Percentiles rank a stretch among this genome's conserved stretches.
phyloP scores from a whole-genome alignment of 257 asterid species.

The Prunella vulgaris region DNA sequence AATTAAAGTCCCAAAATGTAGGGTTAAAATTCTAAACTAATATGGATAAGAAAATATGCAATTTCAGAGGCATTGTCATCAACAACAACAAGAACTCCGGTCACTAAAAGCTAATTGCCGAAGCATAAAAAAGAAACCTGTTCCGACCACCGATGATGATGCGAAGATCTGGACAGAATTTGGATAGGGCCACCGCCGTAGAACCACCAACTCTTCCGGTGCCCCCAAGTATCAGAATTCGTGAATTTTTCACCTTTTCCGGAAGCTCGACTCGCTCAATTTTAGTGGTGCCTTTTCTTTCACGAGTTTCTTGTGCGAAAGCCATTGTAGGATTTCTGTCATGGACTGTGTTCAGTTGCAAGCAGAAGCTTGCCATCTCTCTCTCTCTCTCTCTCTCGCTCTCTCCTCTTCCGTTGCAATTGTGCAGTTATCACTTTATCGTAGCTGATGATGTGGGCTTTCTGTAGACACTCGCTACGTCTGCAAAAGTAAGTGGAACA shows the following conservation, averaged over 20 bases:
- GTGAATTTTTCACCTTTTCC: constrained; percentile 47
- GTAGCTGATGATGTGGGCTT: constrained; percentile 25
- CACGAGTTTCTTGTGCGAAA: constrained; percentile 23
- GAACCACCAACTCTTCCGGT: constrained; percentile 99
- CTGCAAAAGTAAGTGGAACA: too few relatives aligned
- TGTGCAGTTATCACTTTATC: constrained; percentile 20
- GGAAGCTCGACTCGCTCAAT: constrained; percentile 43
- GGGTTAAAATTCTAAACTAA: neutral
- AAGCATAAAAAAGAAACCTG: constrained; percentile 34
- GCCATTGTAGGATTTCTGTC: constrained; percentile 30
- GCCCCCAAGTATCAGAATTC: constrained; percentile 79
- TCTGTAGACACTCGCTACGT: neutral
- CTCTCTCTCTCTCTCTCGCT: neutral
- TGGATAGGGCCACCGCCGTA: constrained; percentile 75
- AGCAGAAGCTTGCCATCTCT: constrained; percentile 49
- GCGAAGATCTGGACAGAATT: constrained; percentile 62
- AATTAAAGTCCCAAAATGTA: neutral
- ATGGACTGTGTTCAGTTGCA: constrained; percentile 35
- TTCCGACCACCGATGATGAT: constrained; percentile 75
- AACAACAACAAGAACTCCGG: neutral
- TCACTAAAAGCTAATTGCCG: neutral
- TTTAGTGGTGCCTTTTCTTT: constrained; percentile 11
- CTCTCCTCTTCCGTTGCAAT: neutral
- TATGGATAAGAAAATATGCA: neutral
- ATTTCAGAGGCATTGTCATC: neutral